Base-by-base conservation (phyloP, 2,329 filamentous ascomycete species). In the Ceratocystis albifundus region DNA sequence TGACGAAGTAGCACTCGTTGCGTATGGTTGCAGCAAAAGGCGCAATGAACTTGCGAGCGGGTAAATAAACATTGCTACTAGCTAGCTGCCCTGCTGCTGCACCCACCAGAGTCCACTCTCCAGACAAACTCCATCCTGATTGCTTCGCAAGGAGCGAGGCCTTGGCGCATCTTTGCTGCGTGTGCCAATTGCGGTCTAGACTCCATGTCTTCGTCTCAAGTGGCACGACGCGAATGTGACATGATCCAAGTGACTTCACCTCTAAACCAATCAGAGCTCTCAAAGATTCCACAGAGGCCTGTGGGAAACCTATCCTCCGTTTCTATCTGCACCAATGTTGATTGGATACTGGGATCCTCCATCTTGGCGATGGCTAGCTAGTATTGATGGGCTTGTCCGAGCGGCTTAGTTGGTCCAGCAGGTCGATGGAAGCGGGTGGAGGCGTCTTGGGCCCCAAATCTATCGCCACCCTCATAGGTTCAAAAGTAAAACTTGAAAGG, bases 211-310 rank as follows among this genome's bases (percentile, higher is more conserved):
- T 55, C 20, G 25, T 55, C 50, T 55, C 22, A 28, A 55, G 50
- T 55, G 50, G 50, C 50, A 55, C 12, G 50, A 55, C 50, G 50
- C 20, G 5, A 30, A 55, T 55, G 50, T 55, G 50, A 55, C 50
- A 48, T 48, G 46, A 48, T 48, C 17, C 22, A 55, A 12, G 12
- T 55, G 30, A 41, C 50, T 55, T 55, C 22, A 22, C 1, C 2
- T 55, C 15, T 55, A 25, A 55, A 3, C 50, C 50, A 55, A 55
- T 55, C 36, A 41, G 10, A 41, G 3, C 36, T 12, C 3, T 41
- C 12, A 12, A 28, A 25, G 22, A 22, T 55, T 30, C 20, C 50
- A 25, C 5, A 15, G 50, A 12, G 10, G 20, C 50, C 25, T 55
- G 50, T 15, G 6, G 4, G 22, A 55, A 41, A 55, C 15, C 50